Percentiles rank a stretch among this genome's conserved stretches.
These are phyloP conservation scores for Primulina tabacum DNA, from an alignment of 257 asterid genomes.

Conservation along the genomic window DNA sequence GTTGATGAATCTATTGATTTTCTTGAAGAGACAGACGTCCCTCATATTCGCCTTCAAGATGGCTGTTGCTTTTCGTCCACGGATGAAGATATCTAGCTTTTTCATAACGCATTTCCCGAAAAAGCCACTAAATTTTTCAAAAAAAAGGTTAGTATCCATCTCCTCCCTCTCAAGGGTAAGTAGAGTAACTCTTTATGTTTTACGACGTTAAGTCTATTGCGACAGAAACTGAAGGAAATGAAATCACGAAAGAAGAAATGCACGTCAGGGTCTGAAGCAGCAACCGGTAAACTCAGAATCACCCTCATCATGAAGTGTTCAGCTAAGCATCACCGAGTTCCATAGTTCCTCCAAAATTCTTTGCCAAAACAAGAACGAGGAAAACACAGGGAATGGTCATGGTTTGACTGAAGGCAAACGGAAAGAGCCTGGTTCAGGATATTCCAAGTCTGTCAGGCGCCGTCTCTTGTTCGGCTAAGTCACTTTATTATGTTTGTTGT, in stretches of 20 bases:
- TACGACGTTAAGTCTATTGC: slow-evolving; percentile 24
- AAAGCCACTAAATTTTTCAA: slow-evolving; percentile 48
- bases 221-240: slow-evolving; percentile 64
- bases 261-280: slow-evolving; percentile 27
- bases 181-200: neutral
- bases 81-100: slow-evolving; percentile 87
- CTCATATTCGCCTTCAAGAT: slow-evolving; percentile 41
- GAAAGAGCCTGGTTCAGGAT: slow-evolving; percentile 34
- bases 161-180: neutral
- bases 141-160: slow-evolving; percentile 54
- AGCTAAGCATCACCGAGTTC: slow-evolving; percentile 69
- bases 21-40: slow-evolving; percentile 54
- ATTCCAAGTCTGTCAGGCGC: slow-evolving; percentile 80
- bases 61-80: slow-evolving; percentile 62
- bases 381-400: slow-evolving; percentile 27
- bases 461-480: slow-evolving; percentile 57
- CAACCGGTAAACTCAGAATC: slow-evolving; percentile 46
- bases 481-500: slow-evolving; percentile 6
- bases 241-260: slow-evolving; percentile 36
- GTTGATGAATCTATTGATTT: slow-evolving; percentile 47
- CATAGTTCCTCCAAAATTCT: slow-evolving; percentile 56
- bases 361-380: slow-evolving; percentile 37
- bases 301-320: slow-evolving; percentile 43
- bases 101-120: slow-evolving; percentile 67
- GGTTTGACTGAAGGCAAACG: slow-evolving; percentile 51